Evolutionary conservation across 352 stramenopile species (phyloP).

Genomic region (Blastocystis sp.): DNA sequence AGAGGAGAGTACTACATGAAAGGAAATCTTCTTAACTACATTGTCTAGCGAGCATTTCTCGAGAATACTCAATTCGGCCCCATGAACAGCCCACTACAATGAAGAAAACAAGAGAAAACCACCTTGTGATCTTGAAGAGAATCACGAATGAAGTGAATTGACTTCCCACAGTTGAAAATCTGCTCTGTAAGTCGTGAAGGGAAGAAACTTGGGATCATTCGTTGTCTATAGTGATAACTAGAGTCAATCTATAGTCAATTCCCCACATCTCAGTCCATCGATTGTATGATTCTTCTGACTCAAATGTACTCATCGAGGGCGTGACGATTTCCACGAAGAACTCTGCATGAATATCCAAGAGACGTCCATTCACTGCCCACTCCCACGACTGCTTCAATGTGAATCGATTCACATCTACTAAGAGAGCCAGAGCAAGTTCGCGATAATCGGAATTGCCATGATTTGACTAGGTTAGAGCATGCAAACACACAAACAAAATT

Average conservation of each 20-base stretch:
- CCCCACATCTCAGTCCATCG: not conserved
- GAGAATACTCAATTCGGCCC: not conserved
- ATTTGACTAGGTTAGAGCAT: not conserved
- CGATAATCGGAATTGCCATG: slow-evolving; percentile 3
- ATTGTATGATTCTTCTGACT: not conserved
- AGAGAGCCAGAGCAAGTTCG: not conserved
- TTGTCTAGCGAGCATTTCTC: not conserved
- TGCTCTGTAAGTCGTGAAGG: not conserved
- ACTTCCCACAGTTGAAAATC: slow-evolving; percentile 30
- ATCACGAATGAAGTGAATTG: slow-evolving; percentile 8
- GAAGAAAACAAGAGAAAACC: not conserved
- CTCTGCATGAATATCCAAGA: slow-evolving; percentile 40
- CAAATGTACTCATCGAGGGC: not conserved
- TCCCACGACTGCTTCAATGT: slow-evolving; percentile 29
- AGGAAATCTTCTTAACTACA: not conserved
- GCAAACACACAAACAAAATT: not conserved
- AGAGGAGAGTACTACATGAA: not conserved
- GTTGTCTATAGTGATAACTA: slow-evolving; percentile 12
- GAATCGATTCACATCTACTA: not conserved
- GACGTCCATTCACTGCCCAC: slow-evolving; percentile 27
- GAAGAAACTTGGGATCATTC: slow-evolving; percentile 45
- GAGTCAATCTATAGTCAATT: not conserved
- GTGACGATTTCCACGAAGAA: slow-evolving; percentile 50
- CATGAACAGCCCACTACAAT: not conserved
- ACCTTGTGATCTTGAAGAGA: slow-evolving; percentile 18